Percentiles rank a stretch among this genome's conserved stretches.
phyloP scores from a whole-genome alignment of 345 rosid genomes.

The Camelina hispida region DNA sequence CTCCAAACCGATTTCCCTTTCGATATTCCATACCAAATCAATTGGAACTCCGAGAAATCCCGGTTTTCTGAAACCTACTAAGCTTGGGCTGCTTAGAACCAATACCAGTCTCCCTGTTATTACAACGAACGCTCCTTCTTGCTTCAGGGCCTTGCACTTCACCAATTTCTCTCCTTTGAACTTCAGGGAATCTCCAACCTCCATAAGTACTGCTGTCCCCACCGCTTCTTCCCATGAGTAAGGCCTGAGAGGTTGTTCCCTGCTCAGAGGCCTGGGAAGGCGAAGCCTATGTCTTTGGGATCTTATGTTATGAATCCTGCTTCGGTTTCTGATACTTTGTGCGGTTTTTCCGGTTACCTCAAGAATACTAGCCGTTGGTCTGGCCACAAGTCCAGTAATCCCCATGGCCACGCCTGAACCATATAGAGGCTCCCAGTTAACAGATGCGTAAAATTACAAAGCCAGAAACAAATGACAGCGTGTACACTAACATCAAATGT shows the following conservation, averaged over 20 bases:
- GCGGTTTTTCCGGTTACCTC: slow-evolving; percentile 96
- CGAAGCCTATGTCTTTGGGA: slow-evolving; percentile 64
- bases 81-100: slow-evolving; percentile 65
- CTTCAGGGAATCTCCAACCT: slow-evolving; percentile 63
- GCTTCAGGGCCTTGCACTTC: slow-evolving; percentile 74
- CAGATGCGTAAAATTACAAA: slow-evolving; percentile 8
- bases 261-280: slow-evolving; percentile 78
- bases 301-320: slow-evolving; percentile 65
- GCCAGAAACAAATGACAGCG: slow-evolving; percentile 17
- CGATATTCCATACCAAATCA: slow-evolving; percentile 72
- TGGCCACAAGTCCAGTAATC: slow-evolving; percentile 93
- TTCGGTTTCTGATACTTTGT: slow-evolving; percentile 87
- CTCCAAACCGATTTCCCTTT: slow-evolving; percentile 73
- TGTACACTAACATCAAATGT: slow-evolving; percentile 9
- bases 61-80: slow-evolving; percentile 66
- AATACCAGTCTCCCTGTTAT: slow-evolving; percentile 68
- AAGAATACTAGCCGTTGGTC: slow-evolving; percentile 95
- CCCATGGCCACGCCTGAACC: slow-evolving; percentile 80
- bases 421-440: slow-evolving; percentile 29
- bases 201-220: slow-evolving; percentile 71
- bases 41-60: slow-evolving; percentile 70
- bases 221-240: slow-evolving; percentile 96
- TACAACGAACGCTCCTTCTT: slow-evolving; percentile 69
- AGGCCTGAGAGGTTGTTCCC: slow-evolving; percentile 80
- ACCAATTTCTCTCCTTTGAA: slow-evolving; percentile 66